phyloP scores from a whole-genome alignment of 129 eudicot genomes.

The Flaveria bidentis region DNA sequence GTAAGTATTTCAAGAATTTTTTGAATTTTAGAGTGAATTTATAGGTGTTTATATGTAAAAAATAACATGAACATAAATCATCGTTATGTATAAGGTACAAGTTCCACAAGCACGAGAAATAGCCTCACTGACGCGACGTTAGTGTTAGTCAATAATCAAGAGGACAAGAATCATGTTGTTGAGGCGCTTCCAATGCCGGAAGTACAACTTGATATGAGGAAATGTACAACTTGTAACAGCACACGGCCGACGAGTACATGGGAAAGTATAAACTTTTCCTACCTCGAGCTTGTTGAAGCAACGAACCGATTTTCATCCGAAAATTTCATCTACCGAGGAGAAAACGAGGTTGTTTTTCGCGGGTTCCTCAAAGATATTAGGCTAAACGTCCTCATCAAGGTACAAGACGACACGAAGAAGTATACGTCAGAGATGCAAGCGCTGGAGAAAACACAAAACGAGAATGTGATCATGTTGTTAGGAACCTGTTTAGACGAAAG shows the following conservation, averaged over 20 bases:
- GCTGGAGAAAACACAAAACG: constrained; percentile 30
- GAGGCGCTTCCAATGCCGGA: background rate
- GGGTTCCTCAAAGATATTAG: constrained; percentile 33
- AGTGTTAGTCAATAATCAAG: constrained; percentile 18
- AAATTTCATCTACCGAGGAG: constrained; percentile 46
- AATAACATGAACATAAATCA: background rate
- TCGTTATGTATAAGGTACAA: constrained; percentile 14
- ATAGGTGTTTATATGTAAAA: background rate
- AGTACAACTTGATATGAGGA: constrained; percentile 20
- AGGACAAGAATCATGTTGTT: constrained; percentile 22
- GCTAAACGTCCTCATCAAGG: constrained; percentile 34
- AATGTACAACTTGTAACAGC: constrained; percentile 41
- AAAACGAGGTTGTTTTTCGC: constrained; percentile 36
- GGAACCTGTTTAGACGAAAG: constrained; percentile 35
- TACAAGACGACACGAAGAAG: constrained; percentile 39
- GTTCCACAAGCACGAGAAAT: constrained; percentile 36
- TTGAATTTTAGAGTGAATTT: background rate
- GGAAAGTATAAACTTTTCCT: constrained; percentile 31
- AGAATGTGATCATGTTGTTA: constrained; percentile 44
- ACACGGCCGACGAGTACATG: constrained; percentile 32
- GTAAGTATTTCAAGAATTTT: constrained; percentile 25
- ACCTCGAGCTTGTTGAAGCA: constrained; percentile 38
- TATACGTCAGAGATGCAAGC: constrained; percentile 40
- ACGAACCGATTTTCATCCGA: constrained; percentile 47
- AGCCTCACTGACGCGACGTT: constrained; percentile 28